phyloP scores from a whole-genome alignment of 192 early-diverging fungal species.

The Mortierella hygrophila region DNA sequence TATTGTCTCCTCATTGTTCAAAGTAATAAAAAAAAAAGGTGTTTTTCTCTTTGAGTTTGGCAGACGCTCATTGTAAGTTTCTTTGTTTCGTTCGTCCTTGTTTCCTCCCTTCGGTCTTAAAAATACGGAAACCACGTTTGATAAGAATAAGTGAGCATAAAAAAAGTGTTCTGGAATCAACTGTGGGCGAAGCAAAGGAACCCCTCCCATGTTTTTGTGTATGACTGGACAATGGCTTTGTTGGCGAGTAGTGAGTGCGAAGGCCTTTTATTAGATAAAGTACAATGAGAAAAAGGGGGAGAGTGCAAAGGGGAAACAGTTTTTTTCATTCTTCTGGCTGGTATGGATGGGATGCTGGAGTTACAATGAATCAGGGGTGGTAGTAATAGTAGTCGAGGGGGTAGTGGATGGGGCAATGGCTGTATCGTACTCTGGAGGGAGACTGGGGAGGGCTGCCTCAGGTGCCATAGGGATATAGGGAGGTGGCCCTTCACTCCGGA shows the following conservation, averaged over 20 bases:
- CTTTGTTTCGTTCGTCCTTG: too few species aligned
- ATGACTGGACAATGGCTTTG: too few species aligned
- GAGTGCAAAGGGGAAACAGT: background rate
- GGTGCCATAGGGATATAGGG: constrained; percentile 39
- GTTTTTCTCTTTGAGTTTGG: too few species aligned
- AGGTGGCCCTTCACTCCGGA: constrained; percentile 40
- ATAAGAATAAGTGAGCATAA: too few species aligned
- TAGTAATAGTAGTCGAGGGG: background rate
- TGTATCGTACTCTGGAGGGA: constrained; percentile 15
- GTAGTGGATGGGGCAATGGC: background rate
- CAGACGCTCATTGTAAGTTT: too few species aligned
- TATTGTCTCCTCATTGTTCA: too few species aligned
- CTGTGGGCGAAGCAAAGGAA: too few species aligned
- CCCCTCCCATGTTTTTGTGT: background rate
- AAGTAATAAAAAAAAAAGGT: too few species aligned
- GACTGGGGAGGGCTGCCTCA: constrained; percentile 13
- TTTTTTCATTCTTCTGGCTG: background rate
- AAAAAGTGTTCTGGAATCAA: too few species aligned
- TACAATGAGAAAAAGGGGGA: background rate
- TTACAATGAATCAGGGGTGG: background rate
- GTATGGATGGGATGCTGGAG: background rate
- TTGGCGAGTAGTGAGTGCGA: too few species aligned
- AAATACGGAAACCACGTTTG: too few species aligned
- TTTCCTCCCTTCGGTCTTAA: too few species aligned
- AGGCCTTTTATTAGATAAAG: background rate